Evolutionary conservation across 2,329 filamentous ascomycete genomes (phyloP).

Genomic region (Hymenoscyphus albidus): DNA sequence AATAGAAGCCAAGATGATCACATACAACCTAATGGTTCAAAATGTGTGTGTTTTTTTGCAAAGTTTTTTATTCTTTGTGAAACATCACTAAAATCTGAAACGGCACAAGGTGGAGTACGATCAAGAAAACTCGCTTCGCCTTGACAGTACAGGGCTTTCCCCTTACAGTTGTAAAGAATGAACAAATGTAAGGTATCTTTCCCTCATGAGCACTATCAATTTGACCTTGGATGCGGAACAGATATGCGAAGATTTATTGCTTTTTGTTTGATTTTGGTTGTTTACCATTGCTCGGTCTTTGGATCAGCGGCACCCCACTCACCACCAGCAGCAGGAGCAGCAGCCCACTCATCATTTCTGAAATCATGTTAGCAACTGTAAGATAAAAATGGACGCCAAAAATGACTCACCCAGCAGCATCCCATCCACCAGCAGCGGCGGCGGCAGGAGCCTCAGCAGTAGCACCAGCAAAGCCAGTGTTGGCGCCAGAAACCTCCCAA

Average conservation of each 20-base stretch:
- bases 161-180: conserved; percentile 47
- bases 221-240: conserved; percentile 41
- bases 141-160: conserved; percentile 97
- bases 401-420: conserved; percentile 45
- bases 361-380: conserved; percentile 5
- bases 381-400: not conserved
- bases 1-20: conserved; percentile 7
- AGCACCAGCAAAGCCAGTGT: conserved; percentile 51
- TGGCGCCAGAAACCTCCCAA: conserved; percentile 69
- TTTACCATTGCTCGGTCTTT: conserved; percentile 41
- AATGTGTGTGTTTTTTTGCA: not conserved
- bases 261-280: conserved; percentile 18
- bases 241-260: conserved; percentile 23
- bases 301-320: conserved; percentile 50
- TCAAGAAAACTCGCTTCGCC: conserved; percentile 74
- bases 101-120: conserved; percentile 49
- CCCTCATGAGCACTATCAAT: conserved; percentile 91
- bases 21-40: conserved; percentile 5
- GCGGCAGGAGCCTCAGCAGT: conserved; percentile 59
- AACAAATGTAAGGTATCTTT: conserved; percentile 82
- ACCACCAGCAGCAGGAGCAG: conserved; percentile 40
- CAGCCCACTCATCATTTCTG: conserved; percentile 45
- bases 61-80: conserved; percentile 12
- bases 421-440: conserved; percentile 58
- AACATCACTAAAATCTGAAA: conserved; percentile 9